phyloP scores from a whole-genome alignment of 768 basidiomycete species.

The Dioszegia crocea region DNA sequence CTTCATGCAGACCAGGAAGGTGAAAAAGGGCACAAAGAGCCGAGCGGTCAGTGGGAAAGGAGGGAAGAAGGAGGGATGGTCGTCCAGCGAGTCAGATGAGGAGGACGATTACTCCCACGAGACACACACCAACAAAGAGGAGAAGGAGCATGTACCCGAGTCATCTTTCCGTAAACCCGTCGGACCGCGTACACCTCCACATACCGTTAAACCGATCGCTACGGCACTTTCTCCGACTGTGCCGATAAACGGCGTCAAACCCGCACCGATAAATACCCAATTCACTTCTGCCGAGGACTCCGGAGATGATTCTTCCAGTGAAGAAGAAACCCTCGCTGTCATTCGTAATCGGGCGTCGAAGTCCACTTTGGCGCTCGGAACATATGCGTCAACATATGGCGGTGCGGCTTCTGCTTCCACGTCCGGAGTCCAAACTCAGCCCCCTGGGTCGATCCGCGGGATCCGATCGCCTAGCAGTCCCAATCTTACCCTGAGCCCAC shows the following conservation, averaged over 20 bases:
- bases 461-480: slow-evolving; percentile 3
- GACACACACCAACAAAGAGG: neutral
- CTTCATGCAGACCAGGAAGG: neutral
- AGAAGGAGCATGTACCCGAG: neutral
- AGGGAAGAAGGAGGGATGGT: slow-evolving; percentile 1
- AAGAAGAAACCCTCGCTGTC: slow-evolving; percentile 19
- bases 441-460: neutral
- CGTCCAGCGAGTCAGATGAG: slow-evolving; percentile 7
- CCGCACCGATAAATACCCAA: neutral
- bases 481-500: neutral
- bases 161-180: neutral
- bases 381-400: neutral
- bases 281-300: slow-evolving; percentile 6
- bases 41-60: neutral
- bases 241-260: neutral
- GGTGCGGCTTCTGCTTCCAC: neutral
- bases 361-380: slow-evolving; percentile 9
- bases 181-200: neutral
- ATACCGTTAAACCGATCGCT: too few species aligned
- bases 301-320: slow-evolving; percentile 7
- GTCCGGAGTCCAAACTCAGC: neutral
- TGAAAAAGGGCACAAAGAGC: too few species aligned
- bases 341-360: slow-evolving; percentile 14
- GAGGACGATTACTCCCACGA: neutral
- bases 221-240: neutral